phyloP scores from a whole-genome alignment of 192 early-diverging fungal species.

The Chytriomyces hyalinus region DNA sequence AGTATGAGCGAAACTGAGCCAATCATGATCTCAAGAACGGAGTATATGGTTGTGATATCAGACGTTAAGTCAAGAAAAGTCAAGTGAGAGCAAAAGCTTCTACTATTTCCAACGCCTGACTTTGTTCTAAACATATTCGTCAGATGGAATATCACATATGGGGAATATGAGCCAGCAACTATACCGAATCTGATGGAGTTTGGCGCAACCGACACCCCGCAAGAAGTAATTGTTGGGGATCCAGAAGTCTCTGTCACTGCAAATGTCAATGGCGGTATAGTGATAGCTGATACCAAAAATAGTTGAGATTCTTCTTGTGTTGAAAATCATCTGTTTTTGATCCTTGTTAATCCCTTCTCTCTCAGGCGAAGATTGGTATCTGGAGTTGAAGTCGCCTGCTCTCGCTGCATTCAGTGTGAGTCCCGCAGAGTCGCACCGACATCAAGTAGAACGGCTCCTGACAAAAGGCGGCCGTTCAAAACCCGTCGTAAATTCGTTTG shows the following conservation, averaged over 20 bases:
- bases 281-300: slow-evolving; percentile 25
- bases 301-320: neutral
- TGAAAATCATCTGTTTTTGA: neutral
- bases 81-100: slow-evolving; percentile 30
- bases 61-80: slow-evolving; percentile 44
- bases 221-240: slow-evolving; percentile 8
- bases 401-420: slow-evolving; percentile 42
- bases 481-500: neutral
- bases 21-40: slow-evolving; percentile 40
- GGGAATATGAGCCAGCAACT: slow-evolving; percentile 41
- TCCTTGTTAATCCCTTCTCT: neutral
- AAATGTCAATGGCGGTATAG: slow-evolving; percentile 12
- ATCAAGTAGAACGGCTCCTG: slow-evolving; percentile 30
- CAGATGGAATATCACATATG: slow-evolving; percentile 52
- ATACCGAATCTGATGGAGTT: slow-evolving; percentile 7
- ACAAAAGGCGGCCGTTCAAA: neutral
- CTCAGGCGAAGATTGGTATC: slow-evolving; percentile 17
- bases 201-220: neutral
- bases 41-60: slow-evolving; percentile 66
- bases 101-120: neutral
- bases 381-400: slow-evolving; percentile 42
- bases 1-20: neutral
- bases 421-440: slow-evolving; percentile 11
- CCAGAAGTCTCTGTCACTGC: neutral
- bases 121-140: neutral